Percentiles rank a stretch among this genome's conserved stretches.
phyloP scores from a whole-genome alignment of 345 rosid genomes.

The Aquilaria malaccensis region DNA sequence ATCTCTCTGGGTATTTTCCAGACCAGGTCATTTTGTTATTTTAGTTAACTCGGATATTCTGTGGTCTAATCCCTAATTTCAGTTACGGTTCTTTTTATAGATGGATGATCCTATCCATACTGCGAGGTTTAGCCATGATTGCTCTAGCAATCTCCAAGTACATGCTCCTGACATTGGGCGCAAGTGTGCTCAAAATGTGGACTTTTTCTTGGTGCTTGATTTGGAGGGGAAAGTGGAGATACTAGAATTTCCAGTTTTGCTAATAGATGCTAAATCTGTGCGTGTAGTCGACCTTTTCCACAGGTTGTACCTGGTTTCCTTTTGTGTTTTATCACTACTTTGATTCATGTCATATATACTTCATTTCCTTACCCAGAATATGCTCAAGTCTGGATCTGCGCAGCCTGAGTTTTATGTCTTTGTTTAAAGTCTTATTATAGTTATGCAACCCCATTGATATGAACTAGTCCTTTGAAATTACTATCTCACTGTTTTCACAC shows the following conservation, averaged over 20 bases:
- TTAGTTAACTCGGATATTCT: too few relatives aligned
- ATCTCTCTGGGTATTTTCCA: too few relatives aligned
- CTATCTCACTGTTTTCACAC: too few relatives aligned
- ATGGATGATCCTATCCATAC: constrained; percentile 57
- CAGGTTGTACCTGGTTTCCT: constrained; percentile 37
- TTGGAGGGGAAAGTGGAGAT: constrained; percentile 83
- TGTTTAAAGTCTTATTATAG: too few relatives aligned
- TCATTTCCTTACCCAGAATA: neutral
- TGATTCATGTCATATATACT: too few relatives aligned
- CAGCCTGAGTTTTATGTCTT: too few relatives aligned
- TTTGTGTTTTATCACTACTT: neutral
- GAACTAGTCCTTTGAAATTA: too few relatives aligned
- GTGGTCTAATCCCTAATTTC: too few relatives aligned
- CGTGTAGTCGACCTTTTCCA: constrained; percentile 61
- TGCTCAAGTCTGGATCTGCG: neutral
- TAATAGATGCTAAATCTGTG: constrained; percentile 62
- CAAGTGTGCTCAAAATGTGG: constrained; percentile 45
- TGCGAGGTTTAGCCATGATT: constrained; percentile 61
- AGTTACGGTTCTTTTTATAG: constrained; percentile 16
- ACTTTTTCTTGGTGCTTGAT: constrained; percentile 71
- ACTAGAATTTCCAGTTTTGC: constrained; percentile 73
- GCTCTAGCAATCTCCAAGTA: constrained; percentile 45
- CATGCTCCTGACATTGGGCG: constrained; percentile 29
- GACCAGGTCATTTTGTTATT: too few relatives aligned
- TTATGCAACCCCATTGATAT: too few relatives aligned